These are phyloP conservation scores for Colletotrichum navitas DNA, from an alignment of 2,329 filamentous ascomycete species.

Conservation along the genomic window DNA sequence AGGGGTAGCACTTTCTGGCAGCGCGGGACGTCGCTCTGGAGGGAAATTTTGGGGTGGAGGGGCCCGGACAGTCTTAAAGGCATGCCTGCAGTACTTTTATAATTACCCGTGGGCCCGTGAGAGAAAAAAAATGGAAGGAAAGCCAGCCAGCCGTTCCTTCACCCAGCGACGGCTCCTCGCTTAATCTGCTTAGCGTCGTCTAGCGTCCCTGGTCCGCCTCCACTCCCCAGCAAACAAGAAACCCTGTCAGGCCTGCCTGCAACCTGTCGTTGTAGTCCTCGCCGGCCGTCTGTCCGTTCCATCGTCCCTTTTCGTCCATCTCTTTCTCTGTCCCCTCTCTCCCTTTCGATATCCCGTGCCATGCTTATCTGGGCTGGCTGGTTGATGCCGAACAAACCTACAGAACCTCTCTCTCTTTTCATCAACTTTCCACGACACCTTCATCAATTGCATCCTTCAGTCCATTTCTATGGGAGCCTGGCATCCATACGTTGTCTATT, in stretches of 20 bases:
- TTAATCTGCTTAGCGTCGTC: constrained; percentile 43
- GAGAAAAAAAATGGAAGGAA: constrained; percentile 43
- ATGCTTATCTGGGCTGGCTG: background rate
- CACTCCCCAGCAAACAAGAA: constrained; percentile 42
- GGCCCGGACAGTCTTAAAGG: constrained; percentile 42
- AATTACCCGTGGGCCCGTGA: constrained; percentile 43
- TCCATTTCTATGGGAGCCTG: background rate
- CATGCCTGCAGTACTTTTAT: constrained; percentile 43
- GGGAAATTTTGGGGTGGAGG: constrained; percentile 43
- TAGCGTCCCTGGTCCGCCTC: constrained; percentile 39
- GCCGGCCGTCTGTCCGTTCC: constrained; percentile 18
- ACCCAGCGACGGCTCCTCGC: constrained; percentile 42
- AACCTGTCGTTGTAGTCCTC: constrained; percentile 18
- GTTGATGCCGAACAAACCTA: background rate
- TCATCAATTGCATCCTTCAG: background rate
- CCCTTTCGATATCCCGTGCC: constrained; percentile 14
- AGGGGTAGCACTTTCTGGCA: constrained; percentile 35
- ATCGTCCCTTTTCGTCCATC: constrained; percentile 26
- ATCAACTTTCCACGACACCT: background rate
- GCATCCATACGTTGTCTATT: background rate
- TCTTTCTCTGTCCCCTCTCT: background rate
- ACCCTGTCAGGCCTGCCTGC: constrained; percentile 30
- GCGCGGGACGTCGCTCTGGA: constrained; percentile 41
- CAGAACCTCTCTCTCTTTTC: background rate
- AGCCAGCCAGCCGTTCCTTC: constrained; percentile 42